Percentiles rank a stretch among this genome's conserved stretches.
Evolutionary conservation across 768 basidiomycete genomes (phyloP).

Genomic region (Naganishia friedmannii): DNA sequence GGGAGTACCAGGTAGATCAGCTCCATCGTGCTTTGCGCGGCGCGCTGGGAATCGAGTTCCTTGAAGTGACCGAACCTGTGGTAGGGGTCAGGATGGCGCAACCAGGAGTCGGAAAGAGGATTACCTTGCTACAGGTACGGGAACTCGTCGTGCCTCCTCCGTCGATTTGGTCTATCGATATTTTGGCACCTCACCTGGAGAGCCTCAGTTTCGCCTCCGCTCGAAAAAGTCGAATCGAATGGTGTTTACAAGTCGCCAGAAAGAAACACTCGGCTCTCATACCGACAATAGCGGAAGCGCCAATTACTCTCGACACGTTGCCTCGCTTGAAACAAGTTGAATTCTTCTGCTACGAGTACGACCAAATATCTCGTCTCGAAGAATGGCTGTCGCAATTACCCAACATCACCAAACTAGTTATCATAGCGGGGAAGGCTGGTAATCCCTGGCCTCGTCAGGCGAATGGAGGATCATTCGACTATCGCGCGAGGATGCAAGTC

Average conservation of each 20-base stretch:
- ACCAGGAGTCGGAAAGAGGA: no score
- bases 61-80: no score
- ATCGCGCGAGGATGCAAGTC: background rate
- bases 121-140: no score
- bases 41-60: no score
- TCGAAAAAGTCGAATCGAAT: background rate
- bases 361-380: background rate
- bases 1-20: no score
- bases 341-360: background rate
- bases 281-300: background rate
- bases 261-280: background rate
- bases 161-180: no score
- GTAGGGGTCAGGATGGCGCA: no score
- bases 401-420: background rate
- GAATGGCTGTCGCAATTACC: background rate
- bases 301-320: background rate
- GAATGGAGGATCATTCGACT: background rate
- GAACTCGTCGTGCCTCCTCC: no score
- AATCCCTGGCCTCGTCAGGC: background rate
- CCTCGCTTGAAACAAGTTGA: background rate
- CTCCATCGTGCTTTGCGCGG: no score
- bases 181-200: no score
- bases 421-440: background rate
- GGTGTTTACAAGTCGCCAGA: background rate
- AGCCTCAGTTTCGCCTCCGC: no score